phyloP scores from a whole-genome alignment of 176 grass and related monocot genomes.

The Hyparrhenia diplandra region DNA sequence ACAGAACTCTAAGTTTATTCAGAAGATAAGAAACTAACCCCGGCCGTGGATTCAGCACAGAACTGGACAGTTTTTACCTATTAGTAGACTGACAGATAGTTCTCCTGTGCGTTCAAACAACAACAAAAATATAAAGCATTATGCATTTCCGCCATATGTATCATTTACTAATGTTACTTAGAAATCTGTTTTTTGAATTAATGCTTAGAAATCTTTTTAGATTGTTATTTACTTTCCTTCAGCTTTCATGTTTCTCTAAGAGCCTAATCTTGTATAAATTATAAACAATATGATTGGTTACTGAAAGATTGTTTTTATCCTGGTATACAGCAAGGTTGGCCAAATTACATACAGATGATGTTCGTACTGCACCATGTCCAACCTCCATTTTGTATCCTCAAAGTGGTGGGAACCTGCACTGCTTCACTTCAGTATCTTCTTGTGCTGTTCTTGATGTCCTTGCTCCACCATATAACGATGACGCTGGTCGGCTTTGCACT shows the following conservation, averaged over 20 bases:
- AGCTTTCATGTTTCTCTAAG: neutral
- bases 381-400: conserved; percentile 60
- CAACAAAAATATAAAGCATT: neutral
- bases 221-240: neutral
- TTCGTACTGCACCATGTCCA: conserved; percentile 52
- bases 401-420: conserved; percentile 73
- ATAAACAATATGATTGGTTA: neutral
- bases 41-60: neutral
- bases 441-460: conserved; percentile 84
- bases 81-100: neutral
- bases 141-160: neutral
- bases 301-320: conserved; percentile 8
- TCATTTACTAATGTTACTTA: neutral
- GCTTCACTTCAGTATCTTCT: conserved; percentile 69
- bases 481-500: conserved; percentile 52
- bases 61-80: neutral
- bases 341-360: conserved; percentile 64
- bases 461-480: conserved; percentile 55
- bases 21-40: neutral
- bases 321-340: conserved; percentile 57
- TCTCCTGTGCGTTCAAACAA: neutral
- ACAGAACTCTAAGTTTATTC: neutral
- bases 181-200: neutral
- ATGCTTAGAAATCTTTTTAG: neutral
- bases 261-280: neutral